These are phyloP conservation scores for Xanthoconium separans DNA, from an alignment of 1,284 basidiomycete species.

Conservation along the genomic window DNA sequence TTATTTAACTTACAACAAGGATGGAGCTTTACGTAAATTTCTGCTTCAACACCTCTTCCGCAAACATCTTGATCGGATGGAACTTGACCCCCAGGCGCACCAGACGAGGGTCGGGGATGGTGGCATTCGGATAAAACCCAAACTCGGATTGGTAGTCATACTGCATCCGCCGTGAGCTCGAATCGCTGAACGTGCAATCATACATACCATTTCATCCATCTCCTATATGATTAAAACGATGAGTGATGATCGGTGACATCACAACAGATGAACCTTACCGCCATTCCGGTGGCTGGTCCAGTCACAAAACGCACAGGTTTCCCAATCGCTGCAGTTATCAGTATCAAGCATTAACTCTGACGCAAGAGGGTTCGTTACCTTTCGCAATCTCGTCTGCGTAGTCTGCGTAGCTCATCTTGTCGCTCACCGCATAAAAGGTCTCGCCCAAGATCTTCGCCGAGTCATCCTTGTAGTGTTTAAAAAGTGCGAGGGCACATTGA, in stretches of 20 bases:
- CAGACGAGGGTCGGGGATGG: constrained; percentile 30
- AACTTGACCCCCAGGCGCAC: constrained; percentile 31
- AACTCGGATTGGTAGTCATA: constrained; percentile 28
- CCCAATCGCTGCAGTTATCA: constrained; percentile 19
- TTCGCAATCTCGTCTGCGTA: constrained; percentile 19
- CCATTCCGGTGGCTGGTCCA: constrained; percentile 13
- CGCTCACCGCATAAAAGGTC: constrained; percentile 29
- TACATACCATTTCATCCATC: constrained; percentile 31
- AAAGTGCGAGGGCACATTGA: constrained; percentile 26
- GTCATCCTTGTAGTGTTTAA: constrained; percentile 30
- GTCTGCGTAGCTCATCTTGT: constrained; percentile 23
- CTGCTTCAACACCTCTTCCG: constrained; percentile 22
- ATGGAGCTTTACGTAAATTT: constrained; percentile 14
- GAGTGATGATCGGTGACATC: neutral
- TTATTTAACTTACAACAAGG: too few species aligned
- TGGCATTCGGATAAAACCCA: constrained; percentile 24
- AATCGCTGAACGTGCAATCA: neutral
- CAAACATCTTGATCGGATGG: constrained; percentile 24
- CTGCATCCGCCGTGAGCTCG: constrained; percentile 11
- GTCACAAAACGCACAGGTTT: constrained; percentile 27
- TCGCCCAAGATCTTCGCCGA: constrained; percentile 21
- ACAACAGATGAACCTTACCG: constrained; percentile 12
- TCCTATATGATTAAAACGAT: constrained; percentile 12
- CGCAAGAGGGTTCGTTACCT: constrained; percentile 10
- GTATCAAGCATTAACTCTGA: neutral